Percentiles rank a stretch among this genome's conserved stretches.
phyloP scores from a whole-genome alignment of 192 early-diverging fungal species.

The Piromyces finnis region DNA sequence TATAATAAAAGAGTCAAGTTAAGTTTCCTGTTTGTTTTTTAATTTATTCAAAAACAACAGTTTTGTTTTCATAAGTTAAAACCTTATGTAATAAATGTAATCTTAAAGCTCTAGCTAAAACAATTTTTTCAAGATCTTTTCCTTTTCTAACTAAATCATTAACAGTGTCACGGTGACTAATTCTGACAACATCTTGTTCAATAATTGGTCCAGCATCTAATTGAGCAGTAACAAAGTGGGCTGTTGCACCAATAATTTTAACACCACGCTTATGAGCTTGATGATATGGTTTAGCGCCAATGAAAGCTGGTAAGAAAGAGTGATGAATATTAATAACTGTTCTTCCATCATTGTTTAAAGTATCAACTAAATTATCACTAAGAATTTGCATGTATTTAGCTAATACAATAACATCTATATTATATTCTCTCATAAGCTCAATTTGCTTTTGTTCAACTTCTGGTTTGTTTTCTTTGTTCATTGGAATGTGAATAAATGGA shows the following conservation, averaged over 20 bases:
- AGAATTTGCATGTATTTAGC: constrained; percentile 2
- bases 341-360: background rate
- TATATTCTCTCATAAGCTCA: background rate
- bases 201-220: constrained; percentile 3
- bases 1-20: no score
- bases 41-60: constrained; percentile 1
- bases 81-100: constrained; percentile 1
- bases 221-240: constrained; percentile 1
- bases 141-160: constrained; percentile 1
- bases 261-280: constrained; percentile 1
- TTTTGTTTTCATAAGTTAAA: constrained; percentile 3
- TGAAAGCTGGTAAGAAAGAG: constrained; percentile 1
- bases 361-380: background rate
- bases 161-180: constrained; percentile 1
- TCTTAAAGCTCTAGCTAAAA: constrained; percentile 1
- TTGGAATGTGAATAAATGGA: background rate
- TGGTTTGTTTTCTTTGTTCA: background rate
- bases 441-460: background rate
- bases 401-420: background rate
- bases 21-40: no score
- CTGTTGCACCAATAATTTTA: constrained; percentile 1
- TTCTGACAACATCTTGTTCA: constrained; percentile 1
- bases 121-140: background rate
- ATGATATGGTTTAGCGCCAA: constrained; percentile 2
- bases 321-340: constrained; percentile 1